These are phyloP conservation scores for Tardiomyces depauwii DNA, from an alignment of 1,139 yeast genomes.

Conservation along the genomic window DNA sequence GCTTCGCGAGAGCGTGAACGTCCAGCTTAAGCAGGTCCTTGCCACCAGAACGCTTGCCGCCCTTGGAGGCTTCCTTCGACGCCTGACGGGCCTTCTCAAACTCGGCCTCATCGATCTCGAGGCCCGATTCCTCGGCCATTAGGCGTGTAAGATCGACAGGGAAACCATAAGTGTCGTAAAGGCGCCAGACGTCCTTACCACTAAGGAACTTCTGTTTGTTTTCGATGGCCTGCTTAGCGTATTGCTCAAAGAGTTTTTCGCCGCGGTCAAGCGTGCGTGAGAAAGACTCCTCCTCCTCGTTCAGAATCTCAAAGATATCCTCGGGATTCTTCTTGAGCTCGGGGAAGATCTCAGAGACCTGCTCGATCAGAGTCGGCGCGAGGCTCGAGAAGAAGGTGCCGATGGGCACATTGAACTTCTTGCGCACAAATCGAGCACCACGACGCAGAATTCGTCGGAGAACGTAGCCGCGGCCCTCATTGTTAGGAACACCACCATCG, in stretches of 20 bases:
- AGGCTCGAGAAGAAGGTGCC: slow-evolving; percentile 87
- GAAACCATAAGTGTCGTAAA: slow-evolving; percentile 98
- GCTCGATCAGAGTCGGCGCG: slow-evolving; percentile 87
- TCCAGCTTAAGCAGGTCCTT: slow-evolving; percentile 61
- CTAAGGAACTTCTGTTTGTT: slow-evolving; percentile 65
- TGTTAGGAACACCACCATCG: slow-evolving; percentile 98
- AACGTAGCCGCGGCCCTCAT: slow-evolving; percentile 98
- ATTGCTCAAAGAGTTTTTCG: slow-evolving; percentile 89
- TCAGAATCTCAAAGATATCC: slow-evolving; percentile 77
- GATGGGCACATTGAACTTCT: slow-evolving; percentile 90
- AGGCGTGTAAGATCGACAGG: slow-evolving; percentile 95
- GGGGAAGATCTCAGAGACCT: slow-evolving; percentile 82
- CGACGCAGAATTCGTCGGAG: slow-evolving; percentile 93
- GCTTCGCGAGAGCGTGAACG: slow-evolving; percentile 68
- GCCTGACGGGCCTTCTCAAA: slow-evolving; percentile 83
- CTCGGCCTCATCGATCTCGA: slow-evolving; percentile 81
- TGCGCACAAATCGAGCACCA: slow-evolving; percentile 95
- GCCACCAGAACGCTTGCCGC: slow-evolving; percentile 54
- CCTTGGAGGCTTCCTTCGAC: slow-evolving; percentile 91
- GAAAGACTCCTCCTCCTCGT: slow-evolving; percentile 92
- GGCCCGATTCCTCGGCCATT: slow-evolving; percentile 98
- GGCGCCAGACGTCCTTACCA: slow-evolving; percentile 96
- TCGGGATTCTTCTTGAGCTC: slow-evolving; percentile 64
- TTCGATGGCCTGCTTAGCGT: slow-evolving; percentile 72
- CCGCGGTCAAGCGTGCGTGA: slow-evolving; percentile 96